These are phyloP conservation scores for Neckera pumila DNA, from an alignment of 225 moss, liverwort and hornwort species.

Conservation along the genomic window DNA sequence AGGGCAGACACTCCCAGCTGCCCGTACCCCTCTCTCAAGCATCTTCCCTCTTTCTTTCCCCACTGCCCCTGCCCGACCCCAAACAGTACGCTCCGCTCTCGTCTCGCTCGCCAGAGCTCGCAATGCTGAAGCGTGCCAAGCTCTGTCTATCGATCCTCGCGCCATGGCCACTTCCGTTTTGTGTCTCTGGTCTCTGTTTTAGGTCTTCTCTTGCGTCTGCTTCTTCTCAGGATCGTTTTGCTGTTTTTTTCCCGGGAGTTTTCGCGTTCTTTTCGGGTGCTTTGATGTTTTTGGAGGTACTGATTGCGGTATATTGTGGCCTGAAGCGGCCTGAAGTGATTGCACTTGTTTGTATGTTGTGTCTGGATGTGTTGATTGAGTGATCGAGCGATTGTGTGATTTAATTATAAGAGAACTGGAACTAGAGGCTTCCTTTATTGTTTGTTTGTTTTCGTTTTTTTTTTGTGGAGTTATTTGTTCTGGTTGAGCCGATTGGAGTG, in stretches of 20 bases:
- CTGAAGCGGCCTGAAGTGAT: not conserved
- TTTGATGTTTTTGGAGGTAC: not conserved
- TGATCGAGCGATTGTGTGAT: not conserved
- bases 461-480: not conserved
- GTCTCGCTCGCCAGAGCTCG: not conserved
- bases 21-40: not conserved
- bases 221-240: not conserved
- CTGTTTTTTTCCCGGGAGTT: not conserved
- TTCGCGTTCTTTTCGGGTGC: not conserved
- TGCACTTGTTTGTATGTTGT: not conserved
- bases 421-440: not conserved
- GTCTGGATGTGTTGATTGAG: not conserved
- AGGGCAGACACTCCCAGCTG: not conserved
- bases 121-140: constrained; percentile 15
- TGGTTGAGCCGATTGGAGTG: not conserved
- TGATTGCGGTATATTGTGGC: not conserved
- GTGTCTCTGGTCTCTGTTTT: not conserved
- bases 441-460: not conserved
- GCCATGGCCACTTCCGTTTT: not conserved
- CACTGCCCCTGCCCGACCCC: constrained; percentile 3
- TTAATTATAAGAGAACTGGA: not conserved
- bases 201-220: not conserved
- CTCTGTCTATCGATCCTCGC: not conserved
- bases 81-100: not conserved
- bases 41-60: not conserved